Conservation (phyloP, 192 early-diverging fungal genomes). For the Podila clonocystis region DNA sequence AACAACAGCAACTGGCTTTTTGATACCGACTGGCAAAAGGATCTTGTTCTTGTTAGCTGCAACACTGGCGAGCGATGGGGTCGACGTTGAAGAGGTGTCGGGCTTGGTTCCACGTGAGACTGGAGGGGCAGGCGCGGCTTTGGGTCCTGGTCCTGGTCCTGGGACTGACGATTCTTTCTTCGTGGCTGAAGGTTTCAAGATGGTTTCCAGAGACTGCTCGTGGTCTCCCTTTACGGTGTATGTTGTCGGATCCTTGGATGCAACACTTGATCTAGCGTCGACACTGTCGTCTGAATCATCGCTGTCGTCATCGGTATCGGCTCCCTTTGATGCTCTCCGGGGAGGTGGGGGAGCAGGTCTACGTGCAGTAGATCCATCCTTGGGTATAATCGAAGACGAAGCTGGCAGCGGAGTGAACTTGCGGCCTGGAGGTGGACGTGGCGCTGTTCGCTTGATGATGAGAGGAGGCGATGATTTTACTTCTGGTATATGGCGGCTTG, state of each 20-base stretch:
- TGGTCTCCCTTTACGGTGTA: too few species aligned
- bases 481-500: neutral
- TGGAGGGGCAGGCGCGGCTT: neutral
- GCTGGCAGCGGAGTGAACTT: conserved; percentile 17
- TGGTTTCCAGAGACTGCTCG: neutral
- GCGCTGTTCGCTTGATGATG: conserved; percentile 8
- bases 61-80: neutral
- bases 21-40: conserved; percentile 8
- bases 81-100: neutral
- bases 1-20: neutral
- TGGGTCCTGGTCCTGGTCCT: neutral
- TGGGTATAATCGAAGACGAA: conserved; percentile 5
- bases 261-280: neutral
- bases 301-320: conserved; percentile 17
- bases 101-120: neutral
- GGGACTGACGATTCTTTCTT: conserved; percentile 12
- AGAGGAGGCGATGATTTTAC: neutral
- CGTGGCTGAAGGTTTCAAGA: conserved; percentile 27
- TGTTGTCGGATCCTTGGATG: neutral
- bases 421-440: conserved; percentile 30
- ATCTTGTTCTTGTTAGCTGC: conserved; percentile 37
- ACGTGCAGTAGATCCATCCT: conserved; percentile 1
- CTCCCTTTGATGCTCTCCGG: neutral
- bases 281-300: conserved; percentile 17
- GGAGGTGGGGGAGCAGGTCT: conserved; percentile 44